Percentiles rank a stretch among this genome's conserved stretches.
Conservation (phyloP, 208 protist species). For the Acanthamoeba castellanii region DNA sequence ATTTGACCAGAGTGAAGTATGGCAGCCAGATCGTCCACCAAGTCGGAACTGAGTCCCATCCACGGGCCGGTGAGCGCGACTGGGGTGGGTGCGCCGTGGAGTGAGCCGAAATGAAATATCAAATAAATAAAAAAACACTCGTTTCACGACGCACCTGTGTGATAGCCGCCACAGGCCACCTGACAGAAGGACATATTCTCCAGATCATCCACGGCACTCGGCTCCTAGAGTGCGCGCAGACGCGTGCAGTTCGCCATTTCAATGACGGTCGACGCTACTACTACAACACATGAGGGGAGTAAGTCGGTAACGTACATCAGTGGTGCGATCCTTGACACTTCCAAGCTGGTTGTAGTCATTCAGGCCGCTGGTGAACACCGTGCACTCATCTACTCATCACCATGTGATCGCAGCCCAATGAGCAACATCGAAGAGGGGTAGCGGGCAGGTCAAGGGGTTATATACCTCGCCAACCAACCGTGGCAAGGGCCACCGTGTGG, state of each 20-base stretch:
- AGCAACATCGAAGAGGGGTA: not conserved
- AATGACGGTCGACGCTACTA: not conserved
- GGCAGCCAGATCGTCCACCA: not conserved
- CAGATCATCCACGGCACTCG: not conserved
- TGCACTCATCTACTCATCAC: not conserved
- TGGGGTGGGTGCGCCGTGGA: not conserved
- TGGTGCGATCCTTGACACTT: not conserved
- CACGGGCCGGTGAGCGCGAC: constrained; percentile 9
- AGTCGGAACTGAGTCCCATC: not conserved
- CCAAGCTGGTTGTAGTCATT: constrained; percentile 35
- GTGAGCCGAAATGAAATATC: not conserved
- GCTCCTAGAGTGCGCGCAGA: not conserved
- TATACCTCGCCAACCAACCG: not conserved
- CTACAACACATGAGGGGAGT: not conserved
- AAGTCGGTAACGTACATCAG: not conserved
- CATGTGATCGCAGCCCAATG: not conserved
- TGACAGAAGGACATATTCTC: constrained; percentile 32
- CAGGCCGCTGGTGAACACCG: constrained; percentile 21
- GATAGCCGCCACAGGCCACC: constrained; percentile 11
- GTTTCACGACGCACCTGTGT: not conserved
- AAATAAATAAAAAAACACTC: not conserved
- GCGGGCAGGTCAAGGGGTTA: not conserved
- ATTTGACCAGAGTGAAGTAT: not conserved
- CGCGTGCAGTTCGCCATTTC: not conserved
- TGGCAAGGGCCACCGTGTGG: not conserved